Conservation (phyloP, 306 rosid genomes). For the Gastrolobium villosum region DNA sequence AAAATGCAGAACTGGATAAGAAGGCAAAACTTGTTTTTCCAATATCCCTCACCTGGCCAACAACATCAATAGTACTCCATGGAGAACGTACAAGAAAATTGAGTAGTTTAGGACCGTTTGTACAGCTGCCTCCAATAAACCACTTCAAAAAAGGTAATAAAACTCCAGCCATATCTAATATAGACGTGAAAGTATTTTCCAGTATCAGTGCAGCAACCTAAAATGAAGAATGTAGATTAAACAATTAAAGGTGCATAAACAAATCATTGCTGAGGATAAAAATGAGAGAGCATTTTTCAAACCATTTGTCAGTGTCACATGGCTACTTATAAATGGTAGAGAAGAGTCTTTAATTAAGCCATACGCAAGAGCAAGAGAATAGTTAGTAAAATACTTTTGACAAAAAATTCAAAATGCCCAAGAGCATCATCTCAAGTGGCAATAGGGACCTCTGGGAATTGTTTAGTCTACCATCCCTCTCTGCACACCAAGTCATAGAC, state of each 20-base stretch:
- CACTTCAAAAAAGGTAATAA: constrained; percentile 92
- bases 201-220: constrained; percentile 92
- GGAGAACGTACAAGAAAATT: constrained; percentile 96
- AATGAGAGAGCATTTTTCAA: not conserved
- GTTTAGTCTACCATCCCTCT: not conserved
- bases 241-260: constrained; percentile 29
- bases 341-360: not conserved
- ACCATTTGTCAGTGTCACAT: not conserved
- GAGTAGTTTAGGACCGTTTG: constrained; percentile 81
- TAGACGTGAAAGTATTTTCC: constrained; percentile 97
- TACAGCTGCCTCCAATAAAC: constrained; percentile 89
- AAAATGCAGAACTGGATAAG: not conserved
- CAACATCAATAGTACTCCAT: constrained; percentile 91
- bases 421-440: not conserved
- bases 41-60: constrained; percentile 77
- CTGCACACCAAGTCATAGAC: no score
- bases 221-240: constrained; percentile 35
- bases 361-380: no score
- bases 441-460: not conserved
- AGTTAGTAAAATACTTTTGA: no score
- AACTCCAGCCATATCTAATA: constrained; percentile 99
- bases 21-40: constrained; percentile 34
- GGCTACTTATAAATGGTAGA: no score
- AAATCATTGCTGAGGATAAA: constrained; percentile 36
- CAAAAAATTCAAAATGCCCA: not conserved